Percentiles rank a stretch among this genome's conserved stretches.
phyloP scores from a whole-genome alignment of 2,329 filamentous ascomycete species.

The Ophiostoma perfectum region DNA sequence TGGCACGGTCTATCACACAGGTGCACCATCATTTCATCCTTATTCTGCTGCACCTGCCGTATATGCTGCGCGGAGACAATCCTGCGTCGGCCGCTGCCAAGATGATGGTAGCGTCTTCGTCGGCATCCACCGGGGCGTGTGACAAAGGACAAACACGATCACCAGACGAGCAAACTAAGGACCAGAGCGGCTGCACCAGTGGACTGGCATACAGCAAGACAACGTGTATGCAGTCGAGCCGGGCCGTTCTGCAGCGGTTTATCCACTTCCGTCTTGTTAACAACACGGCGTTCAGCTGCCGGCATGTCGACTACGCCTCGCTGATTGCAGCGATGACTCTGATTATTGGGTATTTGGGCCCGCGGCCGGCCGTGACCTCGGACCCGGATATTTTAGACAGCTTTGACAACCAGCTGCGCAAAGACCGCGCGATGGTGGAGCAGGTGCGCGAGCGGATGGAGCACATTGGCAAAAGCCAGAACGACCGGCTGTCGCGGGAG shows the following conservation, averaged over 20 bases:
- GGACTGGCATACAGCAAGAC: slow-evolving; percentile 44
- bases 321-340: slow-evolving; percentile 49
- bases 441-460: slow-evolving; percentile 37
- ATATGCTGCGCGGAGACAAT: slow-evolving; percentile 38
- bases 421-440: slow-evolving; percentile 38
- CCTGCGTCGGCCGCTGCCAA: slow-evolving; percentile 24
- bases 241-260: slow-evolving; percentile 47
- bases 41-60: slow-evolving; percentile 51
- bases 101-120: background rate
- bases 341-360: slow-evolving; percentile 46
- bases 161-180: background rate
- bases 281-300: slow-evolving; percentile 38
- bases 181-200: background rate
- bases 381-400: slow-evolving; percentile 17
- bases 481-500: slow-evolving; percentile 40
- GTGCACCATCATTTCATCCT: slow-evolving; percentile 48
- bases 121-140: background rate
- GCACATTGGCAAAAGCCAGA: slow-evolving; percentile 36
- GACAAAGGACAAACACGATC: background rate
- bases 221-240: slow-evolving; percentile 45
- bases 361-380: slow-evolving; percentile 17
- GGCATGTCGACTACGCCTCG: slow-evolving; percentile 48
- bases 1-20: slow-evolving; percentile 41
- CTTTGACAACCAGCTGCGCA: slow-evolving; percentile 30
- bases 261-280: slow-evolving; percentile 41